Base-by-base conservation (phyloP, 208 protist genomes). In the Wallacemonas rigidus region DNA sequence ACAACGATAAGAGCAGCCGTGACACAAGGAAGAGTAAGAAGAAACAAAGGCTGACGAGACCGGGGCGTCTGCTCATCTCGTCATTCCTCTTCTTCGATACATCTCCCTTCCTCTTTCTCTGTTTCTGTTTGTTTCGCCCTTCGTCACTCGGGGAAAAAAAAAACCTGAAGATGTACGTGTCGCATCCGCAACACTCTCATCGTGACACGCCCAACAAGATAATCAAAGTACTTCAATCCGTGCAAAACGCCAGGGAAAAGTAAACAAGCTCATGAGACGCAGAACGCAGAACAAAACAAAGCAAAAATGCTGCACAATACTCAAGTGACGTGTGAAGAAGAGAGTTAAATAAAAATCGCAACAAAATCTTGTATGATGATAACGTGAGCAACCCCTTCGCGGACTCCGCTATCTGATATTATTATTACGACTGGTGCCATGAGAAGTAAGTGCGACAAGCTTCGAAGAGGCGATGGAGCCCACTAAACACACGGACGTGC, bases 341-440 rank as follows among this genome's bases (percentile, higher is more conserved):
- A 50, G 12, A 50, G 8, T 12, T 12, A 1, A 14, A 12, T 50
- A 0, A 50, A 50, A 12, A 50, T 50, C 12, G 12, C 45, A 26
- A 26, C 26, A 53, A 17, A 69, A n/a, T 4, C 43, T 61, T 71
- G 44, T 71, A 71, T 71, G 55, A 48, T 39, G 51, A 71, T 60
- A 60, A 36, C 40, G 51, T 38, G 51, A 60, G 51, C 17, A 61
- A 71, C n/a, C 55, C 43, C 36, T 61, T 15, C 41, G 17, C 51
- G 48, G 53, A 44, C 40, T 60, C 17, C 36, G 56, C 15, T 41
- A 38, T 62, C 56, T 41, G 56, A 62, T 40, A 54, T 71, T 71
- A 54, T 55, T 45, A 35, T 63, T 62, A 60, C 48, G 3, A 40
- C 35, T 72, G 26, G 26, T 26, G 26, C 26, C 26, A 26, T 26